These are phyloP conservation scores for Aspergillus sp. DNA, from an alignment of 2,329 filamentous ascomycete species.

Conservation along the genomic window DNA sequence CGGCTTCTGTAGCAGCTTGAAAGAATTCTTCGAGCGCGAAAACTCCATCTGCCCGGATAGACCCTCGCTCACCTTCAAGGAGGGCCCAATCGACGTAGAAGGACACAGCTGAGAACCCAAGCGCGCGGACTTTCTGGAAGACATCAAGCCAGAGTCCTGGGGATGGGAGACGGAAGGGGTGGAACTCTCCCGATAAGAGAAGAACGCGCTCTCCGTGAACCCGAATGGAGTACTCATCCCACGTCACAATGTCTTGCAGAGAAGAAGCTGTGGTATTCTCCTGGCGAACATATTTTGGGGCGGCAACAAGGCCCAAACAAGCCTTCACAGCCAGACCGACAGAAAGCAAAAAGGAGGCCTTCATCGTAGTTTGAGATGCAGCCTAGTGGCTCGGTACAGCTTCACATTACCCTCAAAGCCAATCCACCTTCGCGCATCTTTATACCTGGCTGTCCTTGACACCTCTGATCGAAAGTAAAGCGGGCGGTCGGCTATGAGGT, in stretches of 20 bases:
- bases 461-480: not conserved
- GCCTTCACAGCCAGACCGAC: not conserved
- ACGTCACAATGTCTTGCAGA: slow-evolving; percentile 23
- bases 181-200: slow-evolving; percentile 55
- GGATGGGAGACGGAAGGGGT: slow-evolving; percentile 56
- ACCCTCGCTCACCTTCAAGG: not conserved
- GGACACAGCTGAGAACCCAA: slow-evolving; percentile 55
- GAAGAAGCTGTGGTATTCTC: not conserved
- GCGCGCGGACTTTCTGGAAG: slow-evolving; percentile 57
- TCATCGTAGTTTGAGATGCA: not conserved
- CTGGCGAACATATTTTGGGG: not conserved
- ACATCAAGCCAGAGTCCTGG: slow-evolving; percentile 58
- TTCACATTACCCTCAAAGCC: too few species aligned
- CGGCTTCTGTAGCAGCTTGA: slow-evolving; percentile 54
- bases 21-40: slow-evolving; percentile 57
- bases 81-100: slow-evolving; percentile 37
- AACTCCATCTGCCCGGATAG: slow-evolving; percentile 13
- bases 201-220: slow-evolving; percentile 53
- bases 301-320: not conserved
- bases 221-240: slow-evolving; percentile 55
- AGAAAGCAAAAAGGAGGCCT: not conserved
- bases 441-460: not conserved
- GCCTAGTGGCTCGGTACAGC: not conserved
- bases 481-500: not conserved
- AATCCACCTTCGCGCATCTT: not conserved